Evolutionary conservation across 2,329 filamentous ascomycete genomes (phyloP).

Genomic region (Fusarium fracticaudum): DNA sequence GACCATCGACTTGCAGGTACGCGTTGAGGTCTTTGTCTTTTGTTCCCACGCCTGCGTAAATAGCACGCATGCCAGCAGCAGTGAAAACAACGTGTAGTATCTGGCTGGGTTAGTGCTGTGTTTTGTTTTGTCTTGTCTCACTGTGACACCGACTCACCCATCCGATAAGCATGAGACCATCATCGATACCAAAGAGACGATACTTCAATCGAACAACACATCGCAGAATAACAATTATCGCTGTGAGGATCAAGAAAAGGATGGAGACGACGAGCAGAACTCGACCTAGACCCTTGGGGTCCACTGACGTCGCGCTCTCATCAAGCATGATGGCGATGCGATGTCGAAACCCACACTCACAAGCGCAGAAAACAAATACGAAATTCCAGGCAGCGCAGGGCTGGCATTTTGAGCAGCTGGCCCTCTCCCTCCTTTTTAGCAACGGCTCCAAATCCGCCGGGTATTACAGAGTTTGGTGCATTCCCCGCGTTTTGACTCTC

Average conservation of each 20-base stretch:
- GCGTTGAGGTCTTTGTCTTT: conserved; percentile 12
- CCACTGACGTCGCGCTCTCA: background rate
- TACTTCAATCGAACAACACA: conserved; percentile 2
- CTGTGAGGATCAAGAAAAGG: background rate
- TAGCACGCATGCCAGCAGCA: background rate
- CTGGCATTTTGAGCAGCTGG: background rate
- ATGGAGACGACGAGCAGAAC: conserved; percentile 1
- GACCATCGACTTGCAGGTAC: background rate
- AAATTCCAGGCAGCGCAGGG: background rate
- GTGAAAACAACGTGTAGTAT: conserved; percentile 15
- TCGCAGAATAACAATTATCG: conserved; percentile 1
- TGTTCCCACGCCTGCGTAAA: conserved; percentile 14
- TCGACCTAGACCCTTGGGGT: conserved; percentile 11
- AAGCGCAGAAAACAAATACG: background rate
- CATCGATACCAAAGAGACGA: conserved; percentile 18
- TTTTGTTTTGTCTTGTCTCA: background rate
- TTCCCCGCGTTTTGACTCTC: background rate
- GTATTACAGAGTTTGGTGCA: background rate
- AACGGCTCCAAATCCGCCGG: background rate
- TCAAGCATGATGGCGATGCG: conserved; percentile 11
- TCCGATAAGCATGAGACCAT: conserved; percentile 26
- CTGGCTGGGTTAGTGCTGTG: background rate
- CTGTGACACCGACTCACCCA: conserved; percentile 4
- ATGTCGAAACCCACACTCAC: background rate
- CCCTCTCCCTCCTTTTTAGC: background rate